Base-by-base conservation (phyloP, 805 yeast genomes). In the Clavispora vitiphila region DNA sequence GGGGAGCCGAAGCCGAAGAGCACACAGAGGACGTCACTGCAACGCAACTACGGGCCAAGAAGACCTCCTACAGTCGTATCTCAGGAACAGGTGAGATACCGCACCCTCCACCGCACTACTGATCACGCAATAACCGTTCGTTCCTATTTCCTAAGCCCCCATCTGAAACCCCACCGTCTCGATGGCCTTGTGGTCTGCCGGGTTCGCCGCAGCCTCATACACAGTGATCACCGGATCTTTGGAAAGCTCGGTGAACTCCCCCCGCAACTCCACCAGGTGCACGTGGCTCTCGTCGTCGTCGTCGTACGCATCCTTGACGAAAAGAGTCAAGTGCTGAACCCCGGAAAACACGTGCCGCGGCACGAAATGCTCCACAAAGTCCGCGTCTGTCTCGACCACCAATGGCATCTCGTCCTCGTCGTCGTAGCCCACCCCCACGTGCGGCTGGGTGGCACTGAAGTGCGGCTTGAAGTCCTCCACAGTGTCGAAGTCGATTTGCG, bases 121-220 rank as follows among this genome's bases (percentile, higher is more conserved):
- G n/a, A n/a, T n/a, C n/a, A n/a, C n/a, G n/a, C n/a, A n/a, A n/a
- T n/a, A n/a, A n/a, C n/a, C n/a, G n/a, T 21, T 8, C 22, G 8
- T 21, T 8, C 22, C 22, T 21, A 21, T 21, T n/a, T 24, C 10
- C 31, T 29, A 29, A 5, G n/a, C 8, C 20, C 31, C 31, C 31
- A 29, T 22, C 19, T 22, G 36, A 11, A 24, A 15, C 10, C 22
- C 25, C 30, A 16, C 41, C 22, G 49, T 55, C 32, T 50, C 55
- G 25, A 61, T 38, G 25, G 53, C 56, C 50, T 66, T 79, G 60
- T 91, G 97, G 58, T 90, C 97, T 1, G 83, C 78, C 0, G 96
- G 96, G 58, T 90, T 90, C 3, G 97, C 93, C 0, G 96, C 95
- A 41, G 89, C 77, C 62, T 91, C 98, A 60, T 90, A 91, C 16